Conservation (phyloP, 768 basidiomycete genomes). For the Termitomyces bulborhizus region DNA sequence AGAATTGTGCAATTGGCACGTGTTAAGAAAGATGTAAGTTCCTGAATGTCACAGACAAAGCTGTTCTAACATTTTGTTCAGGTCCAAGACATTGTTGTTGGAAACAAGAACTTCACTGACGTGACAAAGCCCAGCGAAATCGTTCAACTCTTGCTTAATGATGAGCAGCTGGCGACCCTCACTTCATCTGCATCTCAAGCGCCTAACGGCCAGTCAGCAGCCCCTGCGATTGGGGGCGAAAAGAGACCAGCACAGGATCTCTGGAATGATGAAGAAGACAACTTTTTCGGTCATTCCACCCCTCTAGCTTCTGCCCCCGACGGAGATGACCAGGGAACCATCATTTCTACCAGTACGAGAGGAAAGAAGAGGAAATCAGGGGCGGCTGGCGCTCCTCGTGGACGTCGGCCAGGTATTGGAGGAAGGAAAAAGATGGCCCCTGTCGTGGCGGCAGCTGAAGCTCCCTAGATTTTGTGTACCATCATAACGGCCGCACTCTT, state of each 20-base stretch:
- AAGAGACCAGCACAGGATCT: conserved; percentile 51
- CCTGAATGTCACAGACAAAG: conserved; percentile 16
- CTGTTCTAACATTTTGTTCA: conserved; percentile 22
- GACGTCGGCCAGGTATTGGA: conserved; percentile 28
- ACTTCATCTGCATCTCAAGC: conserved; percentile 36
- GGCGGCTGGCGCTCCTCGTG: conserved; percentile 27
- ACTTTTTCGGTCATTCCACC: conserved; percentile 68
- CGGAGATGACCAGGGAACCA: conserved; percentile 29
- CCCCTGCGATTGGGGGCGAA: conserved; percentile 24
- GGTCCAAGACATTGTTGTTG: conserved; percentile 99
- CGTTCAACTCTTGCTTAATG: conserved; percentile 88
- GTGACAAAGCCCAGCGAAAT: conserved; percentile 95
- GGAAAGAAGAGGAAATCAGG: conserved; percentile 38
- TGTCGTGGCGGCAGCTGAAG: conserved; percentile 2
- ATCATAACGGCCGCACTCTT: conserved; percentile 2
- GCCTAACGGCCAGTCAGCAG: conserved; percentile 22
- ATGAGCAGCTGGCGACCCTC: conserved; percentile 82
- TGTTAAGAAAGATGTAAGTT: conserved; percentile 87
- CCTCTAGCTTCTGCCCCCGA: conserved; percentile 20
- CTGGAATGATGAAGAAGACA: conserved; percentile 85
- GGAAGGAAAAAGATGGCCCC: conserved; percentile 28
- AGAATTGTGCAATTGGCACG: conserved; percentile 94
- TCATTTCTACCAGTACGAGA: conserved; percentile 22
- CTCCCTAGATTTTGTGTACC: background rate
- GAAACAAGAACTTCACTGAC: conserved; percentile 92